phyloP scores from a whole-genome alignment of 2,329 filamentous ascomycete genomes.

The Diaporthe helianthi region DNA sequence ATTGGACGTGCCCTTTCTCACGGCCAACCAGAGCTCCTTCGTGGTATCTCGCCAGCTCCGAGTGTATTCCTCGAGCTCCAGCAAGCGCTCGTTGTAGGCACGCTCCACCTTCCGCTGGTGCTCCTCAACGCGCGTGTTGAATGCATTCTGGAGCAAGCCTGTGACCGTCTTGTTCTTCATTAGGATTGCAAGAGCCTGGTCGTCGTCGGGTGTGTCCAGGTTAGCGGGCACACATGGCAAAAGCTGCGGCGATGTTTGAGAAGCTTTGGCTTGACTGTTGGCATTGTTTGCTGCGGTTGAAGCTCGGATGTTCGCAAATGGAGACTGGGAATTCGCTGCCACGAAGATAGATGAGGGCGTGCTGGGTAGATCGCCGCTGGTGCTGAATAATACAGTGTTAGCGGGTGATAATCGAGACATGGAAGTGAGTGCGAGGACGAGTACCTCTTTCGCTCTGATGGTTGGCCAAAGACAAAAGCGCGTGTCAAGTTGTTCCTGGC shows the following conservation, averaged over 20 bases:
- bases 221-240: neutral
- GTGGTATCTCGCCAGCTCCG: slow-evolving; percentile 18
- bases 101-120: slow-evolving; percentile 7
- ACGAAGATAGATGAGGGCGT: neutral
- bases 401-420: no score
- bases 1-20: neutral
- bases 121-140: slow-evolving; percentile 5
- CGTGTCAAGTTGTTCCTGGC: slow-evolving; percentile 2
- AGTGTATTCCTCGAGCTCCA: slow-evolving; percentile 21
- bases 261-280: neutral
- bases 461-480: neutral
- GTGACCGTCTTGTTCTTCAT: neutral
- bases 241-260: neutral
- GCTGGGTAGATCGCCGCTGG: neutral
- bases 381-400: neutral
- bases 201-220: neutral
- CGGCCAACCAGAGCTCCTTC: slow-evolving; percentile 9
- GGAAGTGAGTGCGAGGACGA: no score
- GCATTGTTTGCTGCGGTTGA: neutral
- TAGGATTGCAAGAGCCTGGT: slow-evolving; percentile 18
- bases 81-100: neutral
- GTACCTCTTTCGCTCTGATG: neutral
- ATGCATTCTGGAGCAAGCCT: neutral
- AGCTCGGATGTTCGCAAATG: neutral
- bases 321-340: neutral